These are phyloP conservation scores for Coprinellus aureogranulatus DNA, from an alignment of 768 basidiomycete genomes.

Conservation along the genomic window DNA sequence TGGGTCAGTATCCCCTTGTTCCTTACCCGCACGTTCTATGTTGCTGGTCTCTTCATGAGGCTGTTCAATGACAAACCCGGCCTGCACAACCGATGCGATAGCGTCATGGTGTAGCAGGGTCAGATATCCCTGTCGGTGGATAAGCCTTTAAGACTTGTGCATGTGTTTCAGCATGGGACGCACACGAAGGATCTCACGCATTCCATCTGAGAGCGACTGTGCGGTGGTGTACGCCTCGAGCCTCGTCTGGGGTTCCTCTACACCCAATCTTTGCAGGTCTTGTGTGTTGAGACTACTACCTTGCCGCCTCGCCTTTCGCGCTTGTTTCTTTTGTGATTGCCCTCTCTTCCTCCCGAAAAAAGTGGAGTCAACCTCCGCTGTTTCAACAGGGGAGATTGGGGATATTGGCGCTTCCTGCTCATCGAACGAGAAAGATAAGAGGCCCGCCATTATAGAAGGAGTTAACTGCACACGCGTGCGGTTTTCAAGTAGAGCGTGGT, in stretches of 20 bases:
- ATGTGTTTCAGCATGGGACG: too few species aligned
- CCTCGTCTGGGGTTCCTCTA: neutral
- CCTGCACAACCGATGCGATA: neutral
- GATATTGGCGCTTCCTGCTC: neutral
- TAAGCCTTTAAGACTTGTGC: neutral
- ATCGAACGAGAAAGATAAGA: neutral
- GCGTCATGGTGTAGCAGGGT: neutral
- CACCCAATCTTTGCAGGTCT: neutral
- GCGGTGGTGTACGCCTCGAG: neutral
- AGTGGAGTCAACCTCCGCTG: neutral
- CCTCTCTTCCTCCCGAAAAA: neutral
- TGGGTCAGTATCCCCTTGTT: neutral
- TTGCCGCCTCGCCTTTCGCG: neutral
- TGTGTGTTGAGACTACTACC: neutral
- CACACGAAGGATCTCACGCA: neutral
- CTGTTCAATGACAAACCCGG: neutral
- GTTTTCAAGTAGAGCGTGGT: neutral
- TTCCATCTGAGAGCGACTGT: neutral
- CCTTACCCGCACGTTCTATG: neutral
- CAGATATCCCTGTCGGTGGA: neutral
- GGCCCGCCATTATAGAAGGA: neutral
- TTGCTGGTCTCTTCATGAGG: neutral
- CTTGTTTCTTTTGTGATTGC: conserved; percentile 5
- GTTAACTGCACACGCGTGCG: neutral
- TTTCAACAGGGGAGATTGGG: neutral